Evolutionary conservation across 1,284 basidiomycete genomes (phyloP).

Genomic region (Heimioporus punctisporus): DNA sequence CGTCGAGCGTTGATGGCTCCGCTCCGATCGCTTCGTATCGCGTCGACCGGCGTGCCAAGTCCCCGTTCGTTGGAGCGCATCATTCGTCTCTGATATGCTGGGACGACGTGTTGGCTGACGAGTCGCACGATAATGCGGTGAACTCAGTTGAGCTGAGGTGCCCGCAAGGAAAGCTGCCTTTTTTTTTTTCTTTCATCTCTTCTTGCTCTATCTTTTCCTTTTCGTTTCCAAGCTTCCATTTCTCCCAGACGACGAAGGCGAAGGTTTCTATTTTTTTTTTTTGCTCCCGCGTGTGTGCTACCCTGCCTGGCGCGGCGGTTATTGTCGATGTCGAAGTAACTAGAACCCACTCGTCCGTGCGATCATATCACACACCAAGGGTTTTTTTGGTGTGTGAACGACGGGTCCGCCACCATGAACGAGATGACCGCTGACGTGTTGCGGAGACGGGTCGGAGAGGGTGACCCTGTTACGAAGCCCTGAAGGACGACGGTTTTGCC

Average conservation of each 20-base stretch:
- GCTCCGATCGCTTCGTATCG: constrained; percentile 18
- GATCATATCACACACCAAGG: constrained; percentile 2
- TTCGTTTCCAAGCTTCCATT: too few species aligned
- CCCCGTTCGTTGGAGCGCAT: constrained; percentile 8
- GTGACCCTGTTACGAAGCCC: background rate
- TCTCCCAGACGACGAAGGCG: too few species aligned
- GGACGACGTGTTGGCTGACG: background rate
- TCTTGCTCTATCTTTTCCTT: too few species aligned
- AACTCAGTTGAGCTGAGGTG: constrained; percentile 11
- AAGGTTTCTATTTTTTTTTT: too few species aligned
- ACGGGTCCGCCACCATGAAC: background rate
- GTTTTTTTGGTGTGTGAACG: background rate
- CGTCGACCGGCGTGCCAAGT: constrained; percentile 8
- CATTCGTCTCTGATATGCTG: background rate
- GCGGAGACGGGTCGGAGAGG: background rate
- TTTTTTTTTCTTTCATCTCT: constrained; percentile 1
- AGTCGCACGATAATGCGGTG: background rate
- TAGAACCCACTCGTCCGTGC: background rate
- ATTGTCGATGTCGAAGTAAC: too few species aligned
- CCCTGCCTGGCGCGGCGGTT: constrained; percentile 11
- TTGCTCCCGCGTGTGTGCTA: constrained; percentile 17
- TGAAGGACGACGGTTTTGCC: background rate
- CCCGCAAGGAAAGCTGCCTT: background rate
- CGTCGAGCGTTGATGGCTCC: constrained; percentile 6
- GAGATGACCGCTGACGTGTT: constrained; percentile 13